Conservation (phyloP, 1,284 basidiomycete species). For the Tremellales sp. region DNA sequence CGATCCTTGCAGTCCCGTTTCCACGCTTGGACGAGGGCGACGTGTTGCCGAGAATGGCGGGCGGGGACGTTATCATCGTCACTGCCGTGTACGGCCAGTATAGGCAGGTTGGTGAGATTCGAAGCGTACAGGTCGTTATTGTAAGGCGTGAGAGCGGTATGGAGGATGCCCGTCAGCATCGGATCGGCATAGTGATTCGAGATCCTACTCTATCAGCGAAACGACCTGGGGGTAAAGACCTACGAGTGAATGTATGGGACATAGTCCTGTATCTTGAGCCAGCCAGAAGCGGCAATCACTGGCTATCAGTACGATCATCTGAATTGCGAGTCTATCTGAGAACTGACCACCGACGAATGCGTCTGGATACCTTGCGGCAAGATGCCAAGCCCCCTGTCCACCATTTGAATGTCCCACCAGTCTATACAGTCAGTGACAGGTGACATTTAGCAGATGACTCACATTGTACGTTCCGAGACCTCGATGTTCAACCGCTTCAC, state of each 20-base stretch:
- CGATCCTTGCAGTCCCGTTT: constrained; percentile 10
- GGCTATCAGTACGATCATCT: constrained; percentile 2
- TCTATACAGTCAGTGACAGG: constrained; percentile 4
- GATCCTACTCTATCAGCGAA: too few species aligned
- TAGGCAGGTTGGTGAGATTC: constrained; percentile 62
- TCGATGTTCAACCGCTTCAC: constrained; percentile 6
- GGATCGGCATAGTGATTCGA: constrained; percentile 71
- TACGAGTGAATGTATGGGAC: too few species aligned
- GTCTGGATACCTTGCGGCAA: constrained; percentile 71
- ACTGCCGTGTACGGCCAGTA: constrained; percentile 74
- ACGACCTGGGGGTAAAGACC: too few species aligned
- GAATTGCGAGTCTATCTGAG: background rate
- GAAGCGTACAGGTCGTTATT: constrained; percentile 80
- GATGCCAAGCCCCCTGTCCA: constrained; percentile 82
- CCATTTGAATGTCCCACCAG: constrained; percentile 88
- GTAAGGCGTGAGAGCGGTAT: constrained; percentile 68
- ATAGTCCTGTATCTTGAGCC: constrained; percentile 79
- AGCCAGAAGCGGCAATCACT: constrained; percentile 70
- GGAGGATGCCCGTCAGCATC: constrained; percentile 62
- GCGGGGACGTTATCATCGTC: constrained; percentile 48
- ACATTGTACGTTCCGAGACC: constrained; percentile 24
- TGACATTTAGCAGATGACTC: background rate
- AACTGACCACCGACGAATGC: constrained; percentile 55
- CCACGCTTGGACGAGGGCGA: constrained; percentile 29
- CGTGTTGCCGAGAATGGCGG: constrained; percentile 35